phyloP scores from a whole-genome alignment of 768 basidiomycete species.

The Agaricus sinodeliciosus region DNA sequence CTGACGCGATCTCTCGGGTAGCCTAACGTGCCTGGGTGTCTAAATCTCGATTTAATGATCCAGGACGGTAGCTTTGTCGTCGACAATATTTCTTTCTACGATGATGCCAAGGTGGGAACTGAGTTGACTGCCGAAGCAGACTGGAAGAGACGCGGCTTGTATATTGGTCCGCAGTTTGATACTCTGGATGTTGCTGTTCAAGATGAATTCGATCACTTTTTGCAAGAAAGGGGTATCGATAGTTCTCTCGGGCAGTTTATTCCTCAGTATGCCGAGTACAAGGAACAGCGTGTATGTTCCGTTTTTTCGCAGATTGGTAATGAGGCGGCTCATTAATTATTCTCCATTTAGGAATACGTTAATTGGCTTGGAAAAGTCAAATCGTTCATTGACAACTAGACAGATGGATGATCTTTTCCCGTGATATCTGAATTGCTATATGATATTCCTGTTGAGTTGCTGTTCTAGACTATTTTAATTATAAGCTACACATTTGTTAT shows the following conservation, averaged over 20 bases:
- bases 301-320: not conserved
- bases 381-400: conserved; percentile 65
- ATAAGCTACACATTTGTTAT: not conserved
- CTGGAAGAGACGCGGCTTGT: conserved; percentile 87
- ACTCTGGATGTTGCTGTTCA: conserved; percentile 84
- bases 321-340: conserved; percentile 9
- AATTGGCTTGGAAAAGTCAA: conserved; percentile 82
- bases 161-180: conserved; percentile 94
- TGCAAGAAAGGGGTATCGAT: conserved; percentile 87
- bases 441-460: not conserved
- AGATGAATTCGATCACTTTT: conserved; percentile 85
- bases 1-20: conserved; percentile 16
- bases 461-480: not conserved
- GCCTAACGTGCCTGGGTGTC: conserved; percentile 51
- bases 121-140: conserved; percentile 85
- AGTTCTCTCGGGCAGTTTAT: conserved; percentile 80
- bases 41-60: conserved; percentile 72
- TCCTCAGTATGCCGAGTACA: conserved; percentile 80
- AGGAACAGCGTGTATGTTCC: conserved; percentile 75
- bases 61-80: conserved; percentile 80
- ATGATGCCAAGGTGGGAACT: conserved; percentile 61
- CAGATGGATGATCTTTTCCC: not conserved
- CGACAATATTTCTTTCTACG: conserved; percentile 86
- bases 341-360: conserved; percentile 71
- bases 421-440: not conserved